Conservation (phyloP, 2,329 filamentous ascomycete genomes). For the Passalora sequoiae region DNA sequence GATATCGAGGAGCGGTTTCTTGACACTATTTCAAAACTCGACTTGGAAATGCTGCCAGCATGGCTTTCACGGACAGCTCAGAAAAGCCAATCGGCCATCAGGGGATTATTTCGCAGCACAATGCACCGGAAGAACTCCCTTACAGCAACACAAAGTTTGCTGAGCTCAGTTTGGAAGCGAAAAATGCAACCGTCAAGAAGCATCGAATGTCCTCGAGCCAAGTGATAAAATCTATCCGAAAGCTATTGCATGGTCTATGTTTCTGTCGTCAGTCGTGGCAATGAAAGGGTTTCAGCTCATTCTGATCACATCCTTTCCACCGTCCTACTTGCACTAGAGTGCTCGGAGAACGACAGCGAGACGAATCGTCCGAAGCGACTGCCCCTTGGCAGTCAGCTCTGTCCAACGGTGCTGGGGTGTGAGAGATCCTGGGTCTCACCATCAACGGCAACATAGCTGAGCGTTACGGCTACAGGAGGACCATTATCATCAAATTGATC, state of each 20-base stretch:
- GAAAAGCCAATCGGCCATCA: too few relatives aligned
- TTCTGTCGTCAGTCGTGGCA: slow-evolving; percentile 36
- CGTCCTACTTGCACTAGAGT: slow-evolving; percentile 28
- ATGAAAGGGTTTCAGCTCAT: slow-evolving; percentile 41
- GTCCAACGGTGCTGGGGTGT: slow-evolving; percentile 51
- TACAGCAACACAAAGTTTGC: slow-evolving; percentile 4
- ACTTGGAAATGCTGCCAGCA: too few relatives aligned
- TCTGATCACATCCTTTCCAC: slow-evolving; percentile 34
- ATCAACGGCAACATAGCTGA: slow-evolving; percentile 63
- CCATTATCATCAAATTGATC: slow-evolving; percentile 55
- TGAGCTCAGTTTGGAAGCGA: slow-evolving; percentile 1
- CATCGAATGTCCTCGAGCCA: slow-evolving; percentile 34
- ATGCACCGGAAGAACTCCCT: too few relatives aligned
- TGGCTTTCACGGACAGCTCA: too few relatives aligned
- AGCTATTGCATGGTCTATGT: slow-evolving; percentile 36
- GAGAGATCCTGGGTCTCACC: slow-evolving; percentile 62
- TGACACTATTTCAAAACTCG: too few relatives aligned
- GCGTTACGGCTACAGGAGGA: slow-evolving; percentile 38
- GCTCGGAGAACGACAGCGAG: slow-evolving; percentile 38
- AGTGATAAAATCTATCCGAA: slow-evolving; percentile 31
- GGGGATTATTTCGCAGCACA: too few relatives aligned
- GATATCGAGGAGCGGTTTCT: too few relatives aligned
- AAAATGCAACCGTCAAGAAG: slow-evolving; percentile 20
- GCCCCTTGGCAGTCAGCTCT: slow-evolving; percentile 56
- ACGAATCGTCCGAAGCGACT: slow-evolving; percentile 43